These are phyloP conservation scores for Dysphania ambrosioides DNA, from an alignment of 148 eudicot genomes.

Conservation along the genomic window DNA sequence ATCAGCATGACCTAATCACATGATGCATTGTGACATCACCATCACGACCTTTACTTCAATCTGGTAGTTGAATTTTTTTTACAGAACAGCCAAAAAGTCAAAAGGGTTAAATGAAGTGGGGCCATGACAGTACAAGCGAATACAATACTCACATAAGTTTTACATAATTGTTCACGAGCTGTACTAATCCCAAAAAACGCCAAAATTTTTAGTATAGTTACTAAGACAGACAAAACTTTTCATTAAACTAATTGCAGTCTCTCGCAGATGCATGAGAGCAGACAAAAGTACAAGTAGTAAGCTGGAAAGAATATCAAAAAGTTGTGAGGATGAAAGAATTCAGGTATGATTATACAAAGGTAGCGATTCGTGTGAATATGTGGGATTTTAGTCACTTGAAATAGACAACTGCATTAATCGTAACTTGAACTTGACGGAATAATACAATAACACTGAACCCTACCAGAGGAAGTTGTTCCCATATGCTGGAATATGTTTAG, in stretches of 20 bases:
- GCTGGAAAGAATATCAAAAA: conserved; percentile 2
- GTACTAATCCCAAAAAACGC: background rate
- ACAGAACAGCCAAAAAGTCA: no score
- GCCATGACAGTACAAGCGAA: no score
- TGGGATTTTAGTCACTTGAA: conserved; percentile 2
- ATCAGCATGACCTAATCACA: conserved; percentile 2
- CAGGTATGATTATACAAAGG: conserved; percentile 8
- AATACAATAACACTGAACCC: conserved; percentile 4
- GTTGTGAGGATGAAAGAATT: background rate
- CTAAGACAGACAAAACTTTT: background rate
- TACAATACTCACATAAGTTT: no score
- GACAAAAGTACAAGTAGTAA: conserved; percentile 6
- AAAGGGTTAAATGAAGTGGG: background rate
- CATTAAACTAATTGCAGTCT: background rate
- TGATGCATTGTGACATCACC: background rate
- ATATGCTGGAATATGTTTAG: conserved; percentile 15
- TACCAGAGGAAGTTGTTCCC: background rate
- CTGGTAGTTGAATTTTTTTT: background rate
- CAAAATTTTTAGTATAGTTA: no score
- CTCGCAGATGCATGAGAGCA: background rate
- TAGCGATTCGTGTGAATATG: conserved; percentile 11
- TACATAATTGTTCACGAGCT: no score
- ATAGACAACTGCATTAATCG: background rate
- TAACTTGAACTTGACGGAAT: conserved; percentile 8
- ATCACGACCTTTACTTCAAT: no score